Base-by-base conservation (phyloP, 2,329 filamentous ascomycete genomes). In the Pestalotiopsis sp. region DNA sequence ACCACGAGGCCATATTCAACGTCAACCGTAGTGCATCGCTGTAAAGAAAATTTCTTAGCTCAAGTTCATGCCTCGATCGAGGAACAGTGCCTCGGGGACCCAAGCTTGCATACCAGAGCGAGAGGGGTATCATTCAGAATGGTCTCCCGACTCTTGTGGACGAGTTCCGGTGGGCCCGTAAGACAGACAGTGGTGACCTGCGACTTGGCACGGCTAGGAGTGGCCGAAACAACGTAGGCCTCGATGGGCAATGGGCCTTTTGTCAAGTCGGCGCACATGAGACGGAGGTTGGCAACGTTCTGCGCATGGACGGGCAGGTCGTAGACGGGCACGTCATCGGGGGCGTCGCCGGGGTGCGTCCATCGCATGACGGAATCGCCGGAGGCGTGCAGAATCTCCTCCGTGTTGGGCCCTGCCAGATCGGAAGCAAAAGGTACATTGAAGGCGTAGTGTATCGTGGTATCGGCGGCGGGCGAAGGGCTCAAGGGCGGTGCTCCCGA, bases 391-490 rank as follows among this genome's bases (percentile, higher is more conserved):
- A 98, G 88, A 76, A 99, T 93, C 81, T 98, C 95, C 81, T 98
- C 94, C 74, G 92, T 92, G 77, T 98, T 94, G 72, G 96, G 96
- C 41, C 96, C 96, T 71, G 93, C 89, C 70, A 99, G 90, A 76
- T 95, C 95, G 72, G 93, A 97, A 74, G 94, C 91, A 82, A 98
- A 98, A 70, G 96, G 96, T 63, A 99, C 92, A 79, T 98, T 98
- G 90, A 99, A 98, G 73, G 94, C 95, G 80, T 97, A 92, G 81
- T 97, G 94, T 81, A 98, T 93, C 73, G 90, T 90, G 66, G 91
- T 86, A 79, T 95, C 92, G 77, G 91, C 87, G 71, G 91, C 86
- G 72, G 92, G 90, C 69, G 92, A 89, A 73, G 92, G 90, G 75
- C 90, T 86, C 78, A 90, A 84, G 72, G 89, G 85, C 68, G 88